Base-by-base conservation (phyloP, 2,329 filamentous ascomycete genomes). In the Achaetomium macrosporum region DNA sequence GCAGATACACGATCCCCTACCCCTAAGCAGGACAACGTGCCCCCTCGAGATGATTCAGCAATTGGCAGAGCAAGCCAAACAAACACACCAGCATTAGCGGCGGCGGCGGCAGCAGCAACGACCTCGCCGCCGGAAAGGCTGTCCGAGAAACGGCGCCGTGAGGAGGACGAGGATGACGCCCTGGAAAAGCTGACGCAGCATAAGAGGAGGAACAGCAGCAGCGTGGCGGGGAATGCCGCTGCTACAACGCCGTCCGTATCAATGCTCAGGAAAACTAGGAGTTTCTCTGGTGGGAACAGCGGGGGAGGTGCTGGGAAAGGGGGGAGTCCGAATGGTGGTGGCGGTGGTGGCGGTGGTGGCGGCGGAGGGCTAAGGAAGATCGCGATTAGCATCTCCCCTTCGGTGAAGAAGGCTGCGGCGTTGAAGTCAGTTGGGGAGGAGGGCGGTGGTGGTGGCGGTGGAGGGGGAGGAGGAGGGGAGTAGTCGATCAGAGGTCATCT, bases 131-230 rank as follows among this genome's bases (percentile, higher is more conserved):
- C 85, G 0, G 90, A 96, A 68, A 81, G 89, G 50, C 71, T 95
- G 16, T 87, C 90, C 0, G 89, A 95, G 68, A 97, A 97, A 70
- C 85, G 92, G 44, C 82, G 92, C 44, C 82, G 93, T 62, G 91
- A 96, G 66, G 92, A 96, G 53, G 90, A 95, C 57, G 92, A 96
- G 42, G 91, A 96, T 51, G 91, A 96, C 59, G 89, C 92, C 64
- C 73, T 97, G n/a, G 84, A 84, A 50, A 95, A 93, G 70, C 77
- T 96, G 62, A 83, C 88, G 59, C 73, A 79, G 45, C 75, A 74
- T 64, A 85, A 84, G 64, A 76, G 82, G 39, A 77, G 82, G 36
- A 84, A 80, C 62, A 83, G 78, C 65, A 75, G 72, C 51, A 77
- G 79, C 8, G 72, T 73, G 2, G 73, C 71, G 15, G 69, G 71